Percentiles rank a stretch among this genome's conserved stretches.
Evolutionary conservation across 768 basidiomycete genomes (phyloP).

Genomic region (Agaricus sinodeliciosus): DNA sequence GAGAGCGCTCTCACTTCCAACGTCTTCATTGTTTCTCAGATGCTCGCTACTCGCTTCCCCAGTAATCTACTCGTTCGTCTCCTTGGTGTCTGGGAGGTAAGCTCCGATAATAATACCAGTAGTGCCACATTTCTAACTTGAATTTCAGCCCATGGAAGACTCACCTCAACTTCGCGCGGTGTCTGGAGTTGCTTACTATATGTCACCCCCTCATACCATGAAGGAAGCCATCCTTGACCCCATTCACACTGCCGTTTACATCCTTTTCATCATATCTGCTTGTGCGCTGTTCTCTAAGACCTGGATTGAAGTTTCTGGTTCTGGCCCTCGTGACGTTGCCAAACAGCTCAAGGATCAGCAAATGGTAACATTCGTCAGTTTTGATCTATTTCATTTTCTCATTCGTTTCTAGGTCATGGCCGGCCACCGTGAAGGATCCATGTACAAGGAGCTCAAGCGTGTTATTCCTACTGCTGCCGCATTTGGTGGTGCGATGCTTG

Average conservation of each 20-base stretch:
- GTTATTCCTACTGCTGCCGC: constrained; percentile 98
- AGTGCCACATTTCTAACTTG: background rate
- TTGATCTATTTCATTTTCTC: background rate
- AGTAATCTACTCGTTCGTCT: constrained; percentile 83
- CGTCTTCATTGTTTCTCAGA: constrained; percentile 94
- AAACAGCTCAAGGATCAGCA: constrained; percentile 98
- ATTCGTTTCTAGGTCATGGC: constrained; percentile 54
- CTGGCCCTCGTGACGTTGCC: constrained; percentile 91
- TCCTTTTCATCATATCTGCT: constrained; percentile 87
- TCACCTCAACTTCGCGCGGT: constrained; percentile 86
- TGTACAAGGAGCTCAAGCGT: constrained; percentile 99
- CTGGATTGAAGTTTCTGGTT: constrained; percentile 98
- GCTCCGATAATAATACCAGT: constrained; percentile 16
- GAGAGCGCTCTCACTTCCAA: constrained; percentile 90
- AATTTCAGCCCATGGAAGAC: constrained; percentile 84
- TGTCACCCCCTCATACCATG: constrained; percentile 95
- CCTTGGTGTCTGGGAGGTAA: constrained; percentile 97
- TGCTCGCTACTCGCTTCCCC: constrained; percentile 91
- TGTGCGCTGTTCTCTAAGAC: constrained; percentile 99
- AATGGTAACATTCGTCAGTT: constrained; percentile 53
- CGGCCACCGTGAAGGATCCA: constrained; percentile 91
- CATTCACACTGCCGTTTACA: constrained; percentile 86
- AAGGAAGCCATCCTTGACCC: constrained; percentile 86
- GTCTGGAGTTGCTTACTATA: constrained; percentile 95
- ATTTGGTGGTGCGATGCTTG: constrained; percentile 95